Evolutionary conservation across 2,329 filamentous ascomycete species (phyloP).

Genomic region (Scedosporium minutisporum): DNA sequence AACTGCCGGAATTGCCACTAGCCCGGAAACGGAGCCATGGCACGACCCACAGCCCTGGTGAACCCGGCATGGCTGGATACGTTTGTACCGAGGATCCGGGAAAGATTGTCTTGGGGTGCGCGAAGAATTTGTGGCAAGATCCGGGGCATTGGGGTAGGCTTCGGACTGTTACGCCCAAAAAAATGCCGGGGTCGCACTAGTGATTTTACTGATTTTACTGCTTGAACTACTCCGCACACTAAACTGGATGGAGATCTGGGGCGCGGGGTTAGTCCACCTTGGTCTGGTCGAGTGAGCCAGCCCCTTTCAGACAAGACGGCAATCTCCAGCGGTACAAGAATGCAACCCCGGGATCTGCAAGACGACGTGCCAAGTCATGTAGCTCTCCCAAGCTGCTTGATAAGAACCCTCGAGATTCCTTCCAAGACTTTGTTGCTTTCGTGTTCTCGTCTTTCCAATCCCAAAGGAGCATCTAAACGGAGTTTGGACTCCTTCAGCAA

Average conservation of each 20-base stretch:
- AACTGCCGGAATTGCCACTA: not conserved
- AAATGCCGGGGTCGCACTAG: not conserved
- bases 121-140: not conserved
- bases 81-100: not conserved
- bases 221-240: slow-evolving; percentile 6
- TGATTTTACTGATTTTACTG: not conserved
- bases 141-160: not conserved
- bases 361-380: not conserved
- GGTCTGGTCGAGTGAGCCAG: not conserved
- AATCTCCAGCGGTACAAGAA: not conserved
- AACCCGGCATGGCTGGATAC: not conserved
- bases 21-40: not conserved
- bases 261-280: not conserved
- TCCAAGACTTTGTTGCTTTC: too few relatives aligned
- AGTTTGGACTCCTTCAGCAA: not conserved
- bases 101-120: not conserved
- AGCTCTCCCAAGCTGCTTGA: not conserved
- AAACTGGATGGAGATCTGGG: not conserved
- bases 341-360: not conserved
- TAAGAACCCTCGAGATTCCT: not conserved
- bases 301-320: not conserved
- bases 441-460: too few relatives aligned
- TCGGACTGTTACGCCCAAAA: not conserved
- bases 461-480: not conserved
- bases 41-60: not conserved